Evolutionary conservation across 2,329 filamentous ascomycete species (phyloP).

Genomic region (Curvularia eragrostidis): DNA sequence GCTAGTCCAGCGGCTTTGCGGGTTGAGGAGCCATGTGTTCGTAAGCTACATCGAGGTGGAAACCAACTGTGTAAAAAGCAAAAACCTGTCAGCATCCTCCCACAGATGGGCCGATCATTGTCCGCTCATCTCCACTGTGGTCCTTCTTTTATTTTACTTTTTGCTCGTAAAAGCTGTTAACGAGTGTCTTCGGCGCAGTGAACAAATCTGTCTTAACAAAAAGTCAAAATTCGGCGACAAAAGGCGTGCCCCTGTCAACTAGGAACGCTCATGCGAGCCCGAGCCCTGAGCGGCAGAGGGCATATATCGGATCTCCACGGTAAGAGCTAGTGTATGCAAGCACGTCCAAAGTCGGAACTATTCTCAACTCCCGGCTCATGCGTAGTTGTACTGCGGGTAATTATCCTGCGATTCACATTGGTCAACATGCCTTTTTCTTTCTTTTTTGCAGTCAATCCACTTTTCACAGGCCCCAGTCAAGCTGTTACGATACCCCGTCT

Average conservation of each 20-base stretch:
- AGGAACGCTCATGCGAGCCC: not conserved
- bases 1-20: not conserved
- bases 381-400: not conserved
- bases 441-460: conserved; percentile 9
- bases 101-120: not conserved
- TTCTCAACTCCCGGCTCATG: conserved; percentile 11
- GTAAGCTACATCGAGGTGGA: not conserved
- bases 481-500: conserved; percentile 10
- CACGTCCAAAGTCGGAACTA: conserved; percentile 6
- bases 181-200: not conserved
- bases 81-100: not conserved
- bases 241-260: not conserved
- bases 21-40: not conserved
- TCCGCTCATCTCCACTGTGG: not conserved
- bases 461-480: conserved; percentile 7
- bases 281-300: conserved; percentile 2
- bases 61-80: conserved; percentile 1
- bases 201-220: not conserved
- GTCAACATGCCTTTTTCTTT: conserved; percentile 1
- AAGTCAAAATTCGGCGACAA: not conserved
- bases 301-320: conserved; percentile 7
- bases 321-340: conserved; percentile 10
- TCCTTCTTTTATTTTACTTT: not conserved
- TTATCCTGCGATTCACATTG: conserved; percentile 1
- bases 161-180: not conserved